Percentiles rank a stretch among this genome's conserved stretches.
Conservation (phyloP, 805 yeast genomes). For the Diddensiella caesifluorescens region DNA sequence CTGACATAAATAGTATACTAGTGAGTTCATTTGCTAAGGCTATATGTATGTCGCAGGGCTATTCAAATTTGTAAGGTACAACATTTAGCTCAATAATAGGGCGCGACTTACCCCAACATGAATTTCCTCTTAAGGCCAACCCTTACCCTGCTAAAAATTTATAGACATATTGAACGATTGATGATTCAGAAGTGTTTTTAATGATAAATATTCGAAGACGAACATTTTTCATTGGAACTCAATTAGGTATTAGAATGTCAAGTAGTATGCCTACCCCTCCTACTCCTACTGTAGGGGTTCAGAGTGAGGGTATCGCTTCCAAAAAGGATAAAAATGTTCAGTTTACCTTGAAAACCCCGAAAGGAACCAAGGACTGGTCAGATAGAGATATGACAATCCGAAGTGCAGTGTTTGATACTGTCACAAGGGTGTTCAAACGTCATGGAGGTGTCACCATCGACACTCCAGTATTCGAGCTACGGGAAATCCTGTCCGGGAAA, state of each 20-base stretch:
- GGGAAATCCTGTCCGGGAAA: conserved; percentile 93
- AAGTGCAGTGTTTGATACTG: conserved; percentile 72
- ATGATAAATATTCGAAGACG: too few species aligned
- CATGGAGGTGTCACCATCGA: conserved; percentile 99
- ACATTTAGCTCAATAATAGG: too few species aligned
- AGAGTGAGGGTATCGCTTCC: conserved; percentile 2
- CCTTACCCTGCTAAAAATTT: too few species aligned
- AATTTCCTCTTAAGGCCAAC: too few species aligned
- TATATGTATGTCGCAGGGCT: too few species aligned
- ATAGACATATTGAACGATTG: too few species aligned
- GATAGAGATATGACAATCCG: conserved; percentile 96
- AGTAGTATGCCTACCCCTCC: background rate
- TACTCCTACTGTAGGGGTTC: background rate
- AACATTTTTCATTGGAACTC: too few species aligned
- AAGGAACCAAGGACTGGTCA: conserved; percentile 98
- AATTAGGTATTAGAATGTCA: conserved; percentile 8
- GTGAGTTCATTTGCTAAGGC: too few species aligned
- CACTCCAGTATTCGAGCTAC: conserved; percentile 94
- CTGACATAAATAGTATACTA: too few species aligned
- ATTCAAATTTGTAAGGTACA: too few species aligned
- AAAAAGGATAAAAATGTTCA: conserved; percentile 29
- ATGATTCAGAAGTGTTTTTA: too few species aligned
- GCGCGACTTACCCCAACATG: too few species aligned
- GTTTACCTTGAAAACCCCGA: conserved; percentile 87
- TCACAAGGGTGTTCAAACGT: conserved; percentile 74